A percentile compares a stretch with the other conserved stretches of the same genome.
These are phyloP conservation scores for Botrytis pseudocinerea DNA, from an alignment of 2,329 filamentous ascomycete species.

Conservation along the genomic window DNA sequence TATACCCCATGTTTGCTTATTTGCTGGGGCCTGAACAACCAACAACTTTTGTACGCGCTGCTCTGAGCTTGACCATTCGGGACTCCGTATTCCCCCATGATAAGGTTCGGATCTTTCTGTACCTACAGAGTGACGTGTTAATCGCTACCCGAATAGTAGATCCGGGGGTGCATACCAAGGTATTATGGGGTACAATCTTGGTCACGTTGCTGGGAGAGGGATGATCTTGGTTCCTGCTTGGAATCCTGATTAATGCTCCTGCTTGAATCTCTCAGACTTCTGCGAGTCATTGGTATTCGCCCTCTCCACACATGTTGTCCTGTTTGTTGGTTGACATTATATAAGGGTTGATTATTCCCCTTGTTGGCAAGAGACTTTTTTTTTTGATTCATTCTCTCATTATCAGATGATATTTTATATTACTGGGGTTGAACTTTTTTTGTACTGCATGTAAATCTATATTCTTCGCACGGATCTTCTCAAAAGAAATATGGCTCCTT, in stretches of 20 bases:
- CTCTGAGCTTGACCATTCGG: background rate
- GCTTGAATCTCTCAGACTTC: background rate
- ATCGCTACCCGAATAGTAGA: constrained; percentile 9
- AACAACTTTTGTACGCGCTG: background rate
- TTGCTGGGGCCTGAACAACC: background rate
- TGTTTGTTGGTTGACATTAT: constrained; percentile 9
- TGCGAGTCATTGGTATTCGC: constrained; percentile 1
- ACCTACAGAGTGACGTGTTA: constrained; percentile 6
- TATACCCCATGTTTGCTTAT: background rate
- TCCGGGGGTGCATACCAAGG: background rate
- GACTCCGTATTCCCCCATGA: background rate
- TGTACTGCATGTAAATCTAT: constrained; percentile 6
- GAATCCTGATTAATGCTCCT: background rate
- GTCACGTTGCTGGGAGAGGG: constrained; percentile 8
- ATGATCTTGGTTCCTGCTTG: background rate
- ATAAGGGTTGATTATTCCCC: constrained; percentile 10
- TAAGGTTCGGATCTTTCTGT: background rate
- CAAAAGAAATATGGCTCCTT: constrained; percentile 34
- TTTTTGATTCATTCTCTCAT: background rate
- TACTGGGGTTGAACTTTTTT: background rate
- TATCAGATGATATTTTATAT: background rate
- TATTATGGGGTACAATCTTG: background rate
- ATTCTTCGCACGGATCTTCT: background rate
- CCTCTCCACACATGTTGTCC: background rate
- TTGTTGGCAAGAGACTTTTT: background rate